These are phyloP conservation scores for Geotrichum macrosporum DNA, from an alignment of 1,139 yeast genomes.

Conservation along the genomic window DNA sequence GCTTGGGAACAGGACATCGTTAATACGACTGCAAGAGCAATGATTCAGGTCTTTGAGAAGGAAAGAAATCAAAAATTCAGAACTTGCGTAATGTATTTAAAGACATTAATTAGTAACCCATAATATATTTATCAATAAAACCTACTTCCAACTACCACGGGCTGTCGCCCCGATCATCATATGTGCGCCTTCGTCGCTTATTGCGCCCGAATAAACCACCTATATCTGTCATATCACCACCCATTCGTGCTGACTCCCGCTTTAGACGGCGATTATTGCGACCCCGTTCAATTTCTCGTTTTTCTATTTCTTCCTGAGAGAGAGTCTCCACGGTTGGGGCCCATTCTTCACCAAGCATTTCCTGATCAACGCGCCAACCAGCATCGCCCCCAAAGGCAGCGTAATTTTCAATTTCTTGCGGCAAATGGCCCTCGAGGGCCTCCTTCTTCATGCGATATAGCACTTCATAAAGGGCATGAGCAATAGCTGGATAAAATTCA, in stretches of 20 bases:
- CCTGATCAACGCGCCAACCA: constrained; percentile 61
- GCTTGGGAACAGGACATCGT: constrained; percentile 7
- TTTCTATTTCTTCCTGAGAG: constrained; percentile 90
- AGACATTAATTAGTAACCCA: background rate
- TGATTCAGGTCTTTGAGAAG: background rate
- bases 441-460: constrained; percentile 74
- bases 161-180: constrained; percentile 26
- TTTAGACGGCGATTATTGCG: constrained; percentile 86
- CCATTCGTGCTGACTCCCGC: constrained; percentile 64
- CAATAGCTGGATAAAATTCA: constrained; percentile 86
- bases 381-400: constrained; percentile 59
- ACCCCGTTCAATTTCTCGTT: constrained; percentile 91
- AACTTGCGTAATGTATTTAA: constrained; percentile 3
- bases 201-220: constrained; percentile 36
- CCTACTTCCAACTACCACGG: constrained; percentile 19
- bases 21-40: constrained; percentile 4
- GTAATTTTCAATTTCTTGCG: constrained; percentile 55
- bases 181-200: constrained; percentile 32
- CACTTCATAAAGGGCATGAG: constrained; percentile 81
- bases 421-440: constrained; percentile 70
- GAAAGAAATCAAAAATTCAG: constrained; percentile 4
- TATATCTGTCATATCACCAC: constrained; percentile 34
- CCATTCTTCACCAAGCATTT: constrained; percentile 70
- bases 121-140: no score
- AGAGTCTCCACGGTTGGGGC: constrained; percentile 82